A percentile compares a stretch with the other conserved stretches of the same genome.
These are phyloP conservation scores for Cyclostephanos invisitatus DNA, from an alignment of 108 stramenopile species.

Conservation along the genomic window DNA sequence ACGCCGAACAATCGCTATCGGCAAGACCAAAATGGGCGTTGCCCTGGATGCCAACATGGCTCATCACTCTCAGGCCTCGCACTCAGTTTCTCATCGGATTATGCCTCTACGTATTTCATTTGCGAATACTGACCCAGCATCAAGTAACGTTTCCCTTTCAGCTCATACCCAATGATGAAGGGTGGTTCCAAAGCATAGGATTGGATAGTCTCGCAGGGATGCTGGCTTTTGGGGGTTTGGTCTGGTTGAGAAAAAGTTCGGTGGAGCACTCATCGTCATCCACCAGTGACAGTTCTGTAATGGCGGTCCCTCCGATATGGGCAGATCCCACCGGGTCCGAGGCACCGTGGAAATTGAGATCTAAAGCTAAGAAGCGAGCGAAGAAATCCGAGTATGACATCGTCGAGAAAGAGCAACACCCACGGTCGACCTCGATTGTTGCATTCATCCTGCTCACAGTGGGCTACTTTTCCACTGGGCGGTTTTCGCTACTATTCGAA, in stretches of 20 bases:
- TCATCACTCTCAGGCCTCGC: constrained; percentile 53
- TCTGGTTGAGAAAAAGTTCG: constrained; percentile 28
- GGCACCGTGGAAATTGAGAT: constrained; percentile 47
- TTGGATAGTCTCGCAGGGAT: constrained; percentile 82
- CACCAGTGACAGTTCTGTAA: background rate
- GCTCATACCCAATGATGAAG: constrained; percentile 83
- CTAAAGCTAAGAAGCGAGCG: constrained; percentile 9
- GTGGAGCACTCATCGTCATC: constrained; percentile 3
- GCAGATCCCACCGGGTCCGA: constrained; percentile 31
- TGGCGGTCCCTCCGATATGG: constrained; percentile 41
- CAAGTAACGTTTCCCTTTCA: constrained; percentile 83
- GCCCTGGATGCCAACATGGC: constrained; percentile 71
- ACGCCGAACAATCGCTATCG: background rate
- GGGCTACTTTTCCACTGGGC: constrained; percentile 81
- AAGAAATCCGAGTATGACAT: constrained; percentile 1
- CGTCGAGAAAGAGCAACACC: constrained; percentile 18
- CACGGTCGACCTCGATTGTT: constrained; percentile 48
- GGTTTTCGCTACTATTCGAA: constrained; percentile 74
- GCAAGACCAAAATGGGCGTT: constrained; percentile 56
- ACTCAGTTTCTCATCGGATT: constrained; percentile 54
- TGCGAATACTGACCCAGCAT: constrained; percentile 72
- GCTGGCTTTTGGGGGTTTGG: constrained; percentile 42
- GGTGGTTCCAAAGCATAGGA: constrained; percentile 83
- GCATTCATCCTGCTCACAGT: constrained; percentile 59
- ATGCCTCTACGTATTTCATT: constrained; percentile 63